Percentiles rank a stretch among this genome's conserved stretches.
These are phyloP conservation scores for Talaromyces stipitatus DNA, from an alignment of 495 filamentous ascomycete species.

Conservation along the genomic window DNA sequence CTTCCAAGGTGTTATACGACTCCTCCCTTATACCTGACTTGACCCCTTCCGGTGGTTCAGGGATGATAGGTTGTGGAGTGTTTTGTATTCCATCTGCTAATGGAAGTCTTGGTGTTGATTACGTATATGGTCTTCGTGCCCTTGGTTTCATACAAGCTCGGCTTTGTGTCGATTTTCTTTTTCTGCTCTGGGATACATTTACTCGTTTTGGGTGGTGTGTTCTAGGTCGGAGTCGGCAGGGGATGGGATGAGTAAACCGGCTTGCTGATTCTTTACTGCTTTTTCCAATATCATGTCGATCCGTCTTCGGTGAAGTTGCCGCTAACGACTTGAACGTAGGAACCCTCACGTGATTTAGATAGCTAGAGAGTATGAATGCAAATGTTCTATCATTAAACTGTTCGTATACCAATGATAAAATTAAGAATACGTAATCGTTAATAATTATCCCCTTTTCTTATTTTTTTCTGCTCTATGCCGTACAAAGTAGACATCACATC, in stretches of 20 bases:
- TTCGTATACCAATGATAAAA: neutral
- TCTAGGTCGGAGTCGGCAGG: constrained; percentile 35
- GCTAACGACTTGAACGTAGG: no score
- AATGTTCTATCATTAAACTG: neutral
- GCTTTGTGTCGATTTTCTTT: constrained; percentile 27
- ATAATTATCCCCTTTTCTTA: neutral
- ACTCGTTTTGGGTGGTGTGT: constrained; percentile 51
- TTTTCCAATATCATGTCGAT: neutral
- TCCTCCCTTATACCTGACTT: constrained; percentile 60
- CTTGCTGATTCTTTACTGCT: constrained; percentile 48
- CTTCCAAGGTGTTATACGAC: neutral
- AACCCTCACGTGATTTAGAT: no score
- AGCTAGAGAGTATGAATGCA: neutral
- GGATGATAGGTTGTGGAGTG: constrained; percentile 92
- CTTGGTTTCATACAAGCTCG: constrained; percentile 41
- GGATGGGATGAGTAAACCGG: constrained; percentile 57
- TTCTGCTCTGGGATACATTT: constrained; percentile 19
- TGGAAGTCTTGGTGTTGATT: constrained; percentile 9
- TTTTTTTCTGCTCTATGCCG: neutral
- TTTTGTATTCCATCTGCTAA: constrained; percentile 5
- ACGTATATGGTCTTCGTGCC: constrained; percentile 13
- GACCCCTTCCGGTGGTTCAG: constrained; percentile 25
- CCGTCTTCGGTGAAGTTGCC: neutral
- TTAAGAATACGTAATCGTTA: constrained; percentile 1
- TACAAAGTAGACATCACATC: neutral